Percentiles rank a stretch among this genome's conserved stretches.
Conservation (phyloP, 1,284 basidiomycete genomes). For the Pisolithus thermaeus region DNA sequence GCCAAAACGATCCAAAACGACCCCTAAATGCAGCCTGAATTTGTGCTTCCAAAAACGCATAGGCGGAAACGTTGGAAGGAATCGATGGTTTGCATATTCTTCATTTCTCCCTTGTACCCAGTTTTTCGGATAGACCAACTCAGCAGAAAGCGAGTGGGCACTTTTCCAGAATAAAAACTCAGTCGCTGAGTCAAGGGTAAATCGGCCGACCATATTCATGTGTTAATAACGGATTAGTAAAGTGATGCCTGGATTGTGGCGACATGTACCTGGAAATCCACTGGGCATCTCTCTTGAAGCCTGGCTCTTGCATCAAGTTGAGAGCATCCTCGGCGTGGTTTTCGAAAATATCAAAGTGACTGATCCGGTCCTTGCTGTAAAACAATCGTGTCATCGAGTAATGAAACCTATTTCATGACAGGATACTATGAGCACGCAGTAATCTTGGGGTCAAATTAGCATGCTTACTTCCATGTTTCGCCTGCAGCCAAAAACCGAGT, state of each 20-base stretch:
- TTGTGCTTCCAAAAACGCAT: constrained; percentile 29
- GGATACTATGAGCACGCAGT: constrained; percentile 5
- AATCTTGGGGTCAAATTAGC: no score
- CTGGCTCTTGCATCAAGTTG: constrained; percentile 33
- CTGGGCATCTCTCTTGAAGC: constrained; percentile 35
- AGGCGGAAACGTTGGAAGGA: constrained; percentile 29
- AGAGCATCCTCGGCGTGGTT: constrained; percentile 40
- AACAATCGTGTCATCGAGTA: constrained; percentile 53
- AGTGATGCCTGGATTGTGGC: not conserved
- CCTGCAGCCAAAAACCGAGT: constrained; percentile 21
- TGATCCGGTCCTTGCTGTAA: constrained; percentile 47
- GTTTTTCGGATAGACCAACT: constrained; percentile 22
- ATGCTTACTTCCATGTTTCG: constrained; percentile 53
- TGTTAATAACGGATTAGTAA: not conserved
- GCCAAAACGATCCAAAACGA: constrained; percentile 24
- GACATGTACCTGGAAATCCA: constrained; percentile 44
- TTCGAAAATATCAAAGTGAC: constrained; percentile 50
- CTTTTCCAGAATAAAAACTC: constrained; percentile 36
- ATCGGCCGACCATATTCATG: constrained; percentile 35
- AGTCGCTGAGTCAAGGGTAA: constrained; percentile 36
- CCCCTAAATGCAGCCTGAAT: constrained; percentile 14
- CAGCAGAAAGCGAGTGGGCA: constrained; percentile 25
- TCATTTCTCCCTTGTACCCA: constrained; percentile 8
- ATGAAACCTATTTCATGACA: constrained; percentile 36
- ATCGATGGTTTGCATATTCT: constrained; percentile 10